Percentiles rank a stretch among this genome's conserved stretches.
These are phyloP conservation scores for Aurifilum marmelostoma DNA, from an alignment of 2,329 filamentous ascomycete species.

Conservation along the genomic window DNA sequence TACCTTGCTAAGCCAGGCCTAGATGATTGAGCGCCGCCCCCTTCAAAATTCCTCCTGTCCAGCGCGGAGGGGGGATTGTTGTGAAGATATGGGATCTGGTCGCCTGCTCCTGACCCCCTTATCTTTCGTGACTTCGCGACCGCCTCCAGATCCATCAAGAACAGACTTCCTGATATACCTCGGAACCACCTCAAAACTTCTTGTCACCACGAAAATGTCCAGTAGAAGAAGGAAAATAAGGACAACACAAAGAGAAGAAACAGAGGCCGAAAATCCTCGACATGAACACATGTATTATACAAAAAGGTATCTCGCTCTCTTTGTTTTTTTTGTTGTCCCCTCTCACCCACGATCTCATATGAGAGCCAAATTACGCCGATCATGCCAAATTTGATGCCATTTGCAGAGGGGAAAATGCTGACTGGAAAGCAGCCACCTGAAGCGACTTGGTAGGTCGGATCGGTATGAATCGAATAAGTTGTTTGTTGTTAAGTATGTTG, in stretches of 20 bases:
- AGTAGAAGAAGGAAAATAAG: constrained; percentile 20
- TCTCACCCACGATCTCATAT: constrained; percentile 27
- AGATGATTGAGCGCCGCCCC: neutral
- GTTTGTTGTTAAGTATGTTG: neutral
- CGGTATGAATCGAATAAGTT: neutral
- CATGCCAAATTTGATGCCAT: constrained; percentile 16
- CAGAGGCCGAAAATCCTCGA: constrained; percentile 2
- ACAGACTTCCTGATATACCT: constrained; percentile 2
- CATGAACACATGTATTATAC: constrained; percentile 30
- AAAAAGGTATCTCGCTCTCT: constrained; percentile 38
- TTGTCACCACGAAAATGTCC: constrained; percentile 3
- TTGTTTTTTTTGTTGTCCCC: constrained; percentile 29
- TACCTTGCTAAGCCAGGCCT: constrained; percentile 2
- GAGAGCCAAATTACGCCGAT: constrained; percentile 23
- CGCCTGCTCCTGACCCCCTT: constrained; percentile 12
- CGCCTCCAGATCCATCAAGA: neutral
- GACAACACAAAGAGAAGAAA: constrained; percentile 16
- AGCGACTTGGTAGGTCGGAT: constrained; percentile 14
- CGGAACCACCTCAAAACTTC: constrained; percentile 7
- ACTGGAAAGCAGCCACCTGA: constrained; percentile 23
- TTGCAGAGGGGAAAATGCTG: constrained; percentile 8
- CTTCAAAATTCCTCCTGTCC: neutral
- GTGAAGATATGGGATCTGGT: constrained; percentile 14
- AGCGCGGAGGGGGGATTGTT: neutral
- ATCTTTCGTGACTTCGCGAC: neutral